A percentile compares a stretch with the other conserved stretches of the same genome.
Conservation (phyloP, 1,284 basidiomycete species). For the Ustilago trichophora region DNA sequence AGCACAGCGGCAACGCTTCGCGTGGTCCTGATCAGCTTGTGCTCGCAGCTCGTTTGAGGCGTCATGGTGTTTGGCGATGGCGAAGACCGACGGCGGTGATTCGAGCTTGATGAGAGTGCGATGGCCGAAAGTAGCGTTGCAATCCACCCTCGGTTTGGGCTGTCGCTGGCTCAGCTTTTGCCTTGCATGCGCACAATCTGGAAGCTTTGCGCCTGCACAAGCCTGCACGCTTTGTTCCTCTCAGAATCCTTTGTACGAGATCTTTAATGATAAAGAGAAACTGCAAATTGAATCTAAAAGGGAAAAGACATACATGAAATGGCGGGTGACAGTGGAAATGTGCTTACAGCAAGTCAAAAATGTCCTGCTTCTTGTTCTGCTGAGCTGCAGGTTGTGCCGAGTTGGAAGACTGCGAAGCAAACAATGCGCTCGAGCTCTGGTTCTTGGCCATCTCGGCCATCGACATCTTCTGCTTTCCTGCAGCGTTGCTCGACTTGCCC, state of each 20-base stretch:
- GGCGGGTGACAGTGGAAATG: no score
- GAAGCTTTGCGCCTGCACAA: no score
- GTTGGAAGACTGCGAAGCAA: conserved; percentile 8
- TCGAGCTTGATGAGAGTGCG: no score
- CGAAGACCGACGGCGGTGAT: no score
- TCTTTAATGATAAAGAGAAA: neutral
- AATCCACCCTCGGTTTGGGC: no score
- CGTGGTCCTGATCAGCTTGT: conserved; percentile 15
- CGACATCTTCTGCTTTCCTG: conserved; percentile 58
- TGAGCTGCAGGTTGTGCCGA: conserved; percentile 17
- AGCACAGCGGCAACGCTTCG: conserved; percentile 9
- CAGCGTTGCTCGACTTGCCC: conserved; percentile 66
- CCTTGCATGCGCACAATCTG: no score
- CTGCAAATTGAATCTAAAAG: no score
- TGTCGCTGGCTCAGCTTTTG: neutral
- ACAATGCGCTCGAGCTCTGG: conserved; percentile 54
- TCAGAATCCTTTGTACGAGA: conserved; percentile 1
- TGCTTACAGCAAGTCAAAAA: conserved; percentile 54
- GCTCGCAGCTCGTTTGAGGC: neutral
- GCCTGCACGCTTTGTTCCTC: neutral
- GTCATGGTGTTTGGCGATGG: no score
- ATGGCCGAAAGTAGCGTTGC: no score
- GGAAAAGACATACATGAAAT: neutral
- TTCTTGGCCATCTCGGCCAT: conserved; percentile 67
- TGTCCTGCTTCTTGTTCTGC: conserved; percentile 48